Base-by-base conservation (phyloP, 805 yeast genomes). In the Clavispora fructus region DNA sequence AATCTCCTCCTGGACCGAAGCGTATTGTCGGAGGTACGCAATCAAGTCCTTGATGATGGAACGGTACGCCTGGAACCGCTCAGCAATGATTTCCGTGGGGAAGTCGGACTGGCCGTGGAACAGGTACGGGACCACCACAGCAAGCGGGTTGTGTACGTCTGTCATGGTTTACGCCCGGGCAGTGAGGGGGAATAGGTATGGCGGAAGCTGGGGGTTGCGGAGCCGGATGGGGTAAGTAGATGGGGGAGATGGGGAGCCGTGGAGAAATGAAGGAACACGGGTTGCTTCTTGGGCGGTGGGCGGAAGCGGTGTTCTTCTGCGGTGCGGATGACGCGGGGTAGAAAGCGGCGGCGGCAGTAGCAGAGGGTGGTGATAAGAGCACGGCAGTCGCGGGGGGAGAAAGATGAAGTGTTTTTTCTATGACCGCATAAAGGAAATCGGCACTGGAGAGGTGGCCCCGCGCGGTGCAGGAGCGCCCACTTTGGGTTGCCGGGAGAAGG, bases 41-140 rank as follows among this genome's bases (percentile, higher is more conserved):
- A 87, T 75, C 46, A 92, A 67, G 31, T 92, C 84, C 50, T 82
- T 80, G 47, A 90, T 82, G 45, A 91, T 80, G 35, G 78, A 75
- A 48, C 96, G 74, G 97, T 97, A 92, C 2, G 95, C 85, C 42
- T 82, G 76, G 63, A 92, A 91, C 51, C 98, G 73, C 27, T 79
- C 75, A 2, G 96, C 94, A 49, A 92, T 71, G 7, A 87, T 79
- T 47, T 91, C 97, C 1, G 97, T 90, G 10, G 98, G 98, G 47
- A 57, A 70, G 40, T 71, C 75, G 27, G 58, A 55, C n/a, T 59
- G 63, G 14, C 53, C 45, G 40, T 52, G 50, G 51, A 71, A 71
- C 35, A 59, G 60, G 55, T 66, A 64, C 26, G 75, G 75, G 39
- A 71, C 61, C 16, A 63, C 51, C 44, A 69, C 74, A 49, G 65